Base-by-base conservation (phyloP, 768 basidiomycete genomes). In the Sistotremastrum suecicum region DNA sequence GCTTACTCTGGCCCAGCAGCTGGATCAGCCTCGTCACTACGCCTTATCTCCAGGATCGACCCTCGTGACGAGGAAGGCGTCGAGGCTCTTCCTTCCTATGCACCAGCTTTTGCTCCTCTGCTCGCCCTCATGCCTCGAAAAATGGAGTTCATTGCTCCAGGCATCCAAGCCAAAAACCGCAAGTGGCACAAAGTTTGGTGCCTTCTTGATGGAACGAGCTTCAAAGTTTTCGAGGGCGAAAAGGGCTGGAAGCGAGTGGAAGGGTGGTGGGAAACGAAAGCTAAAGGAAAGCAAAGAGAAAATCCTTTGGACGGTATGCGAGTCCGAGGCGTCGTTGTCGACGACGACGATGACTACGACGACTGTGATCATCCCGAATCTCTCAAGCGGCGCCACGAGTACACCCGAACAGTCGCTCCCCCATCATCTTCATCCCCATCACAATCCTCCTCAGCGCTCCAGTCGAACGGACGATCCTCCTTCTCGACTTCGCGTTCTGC, bases 131-230 rank as follows among this genome's bases (percentile, higher is more conserved):
- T 99, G 67, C 83, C 83, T 1, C 76, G 86, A 41, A 99, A 99
- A 69, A 75, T 91, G 78, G 95, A 99, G 67, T 98, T 99, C 58
- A 67, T 64, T 3, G 62, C 71, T 7, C 89, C 91, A 0, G 91
- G 91, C 5, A 68, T 87, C 2, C 87, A 94, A 60, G 81, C 92
- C 5, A 75, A 71, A 58, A 92, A 98, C 58, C 69, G 95, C 40
- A 87, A 89, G 57, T 99, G 95, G 95, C 75, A 85, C 49, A 69
- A 85, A 42, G 78, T 83, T 43, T 70, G 91, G 52, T 86, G 88
- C 57, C 84, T 92, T 54, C 64, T 99, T 30, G 88, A 95, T 56
- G 95, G 95, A 40, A 97, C 95, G n/a, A 68, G 71, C 50, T 78
- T 98, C 58, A 74, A 75, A 53, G 70, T 97, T 47, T 89, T 86